Conservation (phyloP, 441 rosid genomes). For the Adansonia gregorii region DNA sequence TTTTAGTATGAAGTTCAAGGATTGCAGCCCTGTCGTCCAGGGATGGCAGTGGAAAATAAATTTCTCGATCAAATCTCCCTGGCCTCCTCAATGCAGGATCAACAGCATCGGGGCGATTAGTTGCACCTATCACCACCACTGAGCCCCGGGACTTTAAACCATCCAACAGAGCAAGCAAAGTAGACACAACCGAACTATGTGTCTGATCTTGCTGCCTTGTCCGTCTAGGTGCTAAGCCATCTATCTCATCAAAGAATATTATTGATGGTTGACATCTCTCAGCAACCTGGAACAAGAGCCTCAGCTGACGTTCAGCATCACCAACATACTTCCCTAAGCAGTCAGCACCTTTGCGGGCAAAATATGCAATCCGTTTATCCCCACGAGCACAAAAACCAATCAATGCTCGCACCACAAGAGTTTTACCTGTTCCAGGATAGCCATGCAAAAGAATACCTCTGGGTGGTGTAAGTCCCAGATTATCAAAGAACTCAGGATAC, state of each 20-base stretch:
- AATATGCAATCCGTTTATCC: conserved; percentile 89
- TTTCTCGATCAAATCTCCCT: conserved; percentile 97
- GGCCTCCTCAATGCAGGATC: conserved; percentile 99
- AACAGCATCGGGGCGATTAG: conserved; percentile 97
- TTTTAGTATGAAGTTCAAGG: conserved; percentile 87
- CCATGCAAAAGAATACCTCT: conserved; percentile 98
- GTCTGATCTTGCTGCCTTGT: conserved; percentile 98
- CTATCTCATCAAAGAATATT: conserved; percentile 98
- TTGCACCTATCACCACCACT: conserved; percentile 99
- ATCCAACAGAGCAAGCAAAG: conserved; percentile 92
- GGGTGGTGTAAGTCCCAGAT: conserved; percentile 92
- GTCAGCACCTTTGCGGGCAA: conserved; percentile 99
- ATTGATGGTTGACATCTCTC: conserved; percentile 97
- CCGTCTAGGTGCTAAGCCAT: conserved; percentile 93
- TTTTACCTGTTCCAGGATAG: conserved; percentile 98
- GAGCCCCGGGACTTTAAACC: conserved; percentile 98
- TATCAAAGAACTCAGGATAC: conserved; percentile 92
- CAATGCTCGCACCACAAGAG: conserved; percentile 92
- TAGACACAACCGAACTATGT: conserved; percentile 99
- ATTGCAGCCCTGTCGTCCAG: conserved; percentile 86
- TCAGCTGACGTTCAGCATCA: conserved; percentile 98
- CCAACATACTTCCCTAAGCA: conserved; percentile 99
- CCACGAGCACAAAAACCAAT: conserved; percentile 97
- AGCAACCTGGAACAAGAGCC: conserved; percentile 99
- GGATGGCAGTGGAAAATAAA: conserved; percentile 93